Percentiles rank a stretch among this genome's conserved stretches.
Evolutionary conservation across 2,329 filamentous ascomycete genomes (phyloP).

Genomic region (Fusarium mexicanum): DNA sequence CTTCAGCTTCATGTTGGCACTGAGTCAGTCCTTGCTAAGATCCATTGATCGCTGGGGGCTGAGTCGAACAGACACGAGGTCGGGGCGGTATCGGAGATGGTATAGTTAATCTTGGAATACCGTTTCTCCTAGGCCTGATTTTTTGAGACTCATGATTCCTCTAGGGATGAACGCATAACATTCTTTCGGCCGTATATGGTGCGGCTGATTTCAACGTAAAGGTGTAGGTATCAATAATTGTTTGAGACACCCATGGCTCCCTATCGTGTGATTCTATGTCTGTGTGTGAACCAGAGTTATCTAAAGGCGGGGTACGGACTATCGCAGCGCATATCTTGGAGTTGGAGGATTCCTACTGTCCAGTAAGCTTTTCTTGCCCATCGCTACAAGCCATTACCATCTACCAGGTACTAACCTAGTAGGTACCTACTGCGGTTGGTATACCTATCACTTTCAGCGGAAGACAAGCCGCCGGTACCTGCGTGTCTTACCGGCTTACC

Average conservation of each 20-base stretch:
- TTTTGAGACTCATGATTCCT: not conserved
- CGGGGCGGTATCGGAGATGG: constrained; percentile 30
- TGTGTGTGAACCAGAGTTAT: not conserved
- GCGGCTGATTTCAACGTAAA: not conserved
- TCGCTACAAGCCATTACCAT: not conserved
- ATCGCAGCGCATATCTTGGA: not conserved
- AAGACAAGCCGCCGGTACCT: constrained; percentile 24
- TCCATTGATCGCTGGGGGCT: not conserved
- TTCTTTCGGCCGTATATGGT: not conserved
- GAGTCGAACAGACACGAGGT: not conserved
- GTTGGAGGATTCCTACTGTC: not conserved
- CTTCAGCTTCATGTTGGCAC: not conserved
- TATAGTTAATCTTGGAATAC: not conserved
- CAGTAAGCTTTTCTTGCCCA: not conserved
- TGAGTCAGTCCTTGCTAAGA: constrained; percentile 16
- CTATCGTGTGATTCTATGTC: not conserved
- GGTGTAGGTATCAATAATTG: not conserved
- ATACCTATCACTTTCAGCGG: not conserved
- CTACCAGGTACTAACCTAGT: not conserved
- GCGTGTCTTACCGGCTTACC: constrained; percentile 31
- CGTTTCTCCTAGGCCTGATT: not conserved
- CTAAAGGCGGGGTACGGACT: not conserved
- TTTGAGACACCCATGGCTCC: not conserved
- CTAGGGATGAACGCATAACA: not conserved
- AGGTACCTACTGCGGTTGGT: not conserved